phyloP scores from a whole-genome alignment of 352 stramenopile species.

The Pythium rishiriense region DNA sequence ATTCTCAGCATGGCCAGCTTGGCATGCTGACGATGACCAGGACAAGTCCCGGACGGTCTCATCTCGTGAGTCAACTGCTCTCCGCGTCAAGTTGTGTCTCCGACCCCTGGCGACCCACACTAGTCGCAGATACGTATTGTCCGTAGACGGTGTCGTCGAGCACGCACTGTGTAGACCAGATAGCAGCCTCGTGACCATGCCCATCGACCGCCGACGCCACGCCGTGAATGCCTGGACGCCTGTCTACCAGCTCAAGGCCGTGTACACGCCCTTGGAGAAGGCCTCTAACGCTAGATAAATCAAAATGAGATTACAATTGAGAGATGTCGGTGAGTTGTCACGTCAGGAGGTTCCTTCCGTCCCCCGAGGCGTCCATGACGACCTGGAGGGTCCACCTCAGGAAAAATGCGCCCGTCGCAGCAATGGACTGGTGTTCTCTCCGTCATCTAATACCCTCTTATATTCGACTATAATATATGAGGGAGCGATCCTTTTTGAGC shows the following conservation, averaged over 20 bases:
- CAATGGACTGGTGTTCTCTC: not conserved
- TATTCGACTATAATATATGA: not conserved
- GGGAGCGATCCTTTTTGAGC: not conserved
- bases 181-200: not conserved
- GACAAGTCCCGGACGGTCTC: no score
- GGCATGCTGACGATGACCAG: not conserved
- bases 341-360: no score
- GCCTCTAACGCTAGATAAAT: not conserved
- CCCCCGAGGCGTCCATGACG: not conserved
- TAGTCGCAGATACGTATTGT: not conserved
- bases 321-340: not conserved
- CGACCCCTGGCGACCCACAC: not conserved
- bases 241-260: slow-evolving; percentile 16
- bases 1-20: slow-evolving; percentile 29
- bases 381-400: not conserved
- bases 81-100: slow-evolving; percentile 23
- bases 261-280: slow-evolving; percentile 18
- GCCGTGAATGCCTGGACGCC: slow-evolving; percentile 13
- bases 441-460: not conserved
- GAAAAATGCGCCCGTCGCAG: no score
- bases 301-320: not conserved
- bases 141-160: slow-evolving; percentile 21
- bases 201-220: slow-evolving; percentile 4
- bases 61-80: no score
- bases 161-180: not conserved